Evolutionary conservation across 331 rosid genomes (phyloP), one percentile per base, ranked within the genome.

Genomic region (Prunus yedoensis): DNA sequence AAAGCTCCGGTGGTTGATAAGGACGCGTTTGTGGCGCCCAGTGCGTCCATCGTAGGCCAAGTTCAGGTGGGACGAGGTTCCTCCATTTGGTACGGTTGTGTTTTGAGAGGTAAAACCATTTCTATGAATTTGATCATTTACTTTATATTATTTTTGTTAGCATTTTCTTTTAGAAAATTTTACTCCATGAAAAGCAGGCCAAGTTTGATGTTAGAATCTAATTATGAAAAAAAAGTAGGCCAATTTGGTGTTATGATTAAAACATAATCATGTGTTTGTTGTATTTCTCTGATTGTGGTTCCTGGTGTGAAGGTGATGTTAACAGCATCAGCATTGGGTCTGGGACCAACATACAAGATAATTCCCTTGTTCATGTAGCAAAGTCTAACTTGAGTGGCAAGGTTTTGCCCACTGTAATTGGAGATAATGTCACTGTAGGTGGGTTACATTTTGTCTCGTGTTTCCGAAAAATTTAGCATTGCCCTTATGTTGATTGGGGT

Each of bases 41-140:
- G 98, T 83, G 97, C 97, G 15, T 91, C 97, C 27, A 32, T 95
- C 74, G 87, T 91, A 50, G 97, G 97, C 11, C 94, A 95, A 58
- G 97, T 95, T 49, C 83, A 87, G 71, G 87, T 95, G 78, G 99
- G 99, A 47, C 82, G 86, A 41, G 94, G 90, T 14, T 90, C 98
- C 2, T 95, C 97, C 13, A 87, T 95, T 85, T 95, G 99, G 99
- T 95, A 95, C 74, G 99, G 99, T 32, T 89, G 91, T 81, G 94
- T 95, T 71, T 80, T 95, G 93, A 92, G 99, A 89, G 97, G 99
- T 94, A 78, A 79, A 78, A 81, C 83, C 15, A 15, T 58, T 58
- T 69, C 15, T 2, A 4, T 23, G 76, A 56, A 38, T 27, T 23
- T 13, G n/a, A n/a, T 30, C 23, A 30, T 7, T 69, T 35, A 35